These are phyloP conservation scores for Eucalyptus camaldulensis DNA, from an alignment of 345 rosid species.

Conservation along the genomic window DNA sequence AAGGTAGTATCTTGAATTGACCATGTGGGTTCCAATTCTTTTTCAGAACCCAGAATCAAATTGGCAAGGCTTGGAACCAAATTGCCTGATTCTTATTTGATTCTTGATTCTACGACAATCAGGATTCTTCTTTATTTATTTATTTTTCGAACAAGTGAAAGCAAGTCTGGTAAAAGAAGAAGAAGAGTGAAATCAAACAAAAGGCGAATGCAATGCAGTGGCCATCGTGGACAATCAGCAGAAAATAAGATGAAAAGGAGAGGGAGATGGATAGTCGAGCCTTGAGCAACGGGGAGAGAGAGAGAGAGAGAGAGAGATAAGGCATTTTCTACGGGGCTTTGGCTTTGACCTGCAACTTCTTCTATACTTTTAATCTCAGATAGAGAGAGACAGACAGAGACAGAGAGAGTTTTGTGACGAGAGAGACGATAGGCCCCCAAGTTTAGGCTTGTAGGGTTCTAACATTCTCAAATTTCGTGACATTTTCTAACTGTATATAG, in stretches of 20 bases:
- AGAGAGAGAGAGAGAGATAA: background rate
- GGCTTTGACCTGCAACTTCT: background rate
- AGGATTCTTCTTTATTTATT: background rate
- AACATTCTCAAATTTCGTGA: background rate
- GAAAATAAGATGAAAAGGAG: background rate
- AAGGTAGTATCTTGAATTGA: background rate
- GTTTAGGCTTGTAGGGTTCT: background rate
- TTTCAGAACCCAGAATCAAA: background rate
- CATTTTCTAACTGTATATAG: background rate
- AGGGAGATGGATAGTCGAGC: background rate
- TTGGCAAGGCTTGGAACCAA: background rate
- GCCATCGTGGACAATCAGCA: background rate
- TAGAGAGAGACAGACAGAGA: too few relatives aligned
- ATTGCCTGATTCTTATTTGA: background rate
- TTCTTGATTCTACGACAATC: background rate
- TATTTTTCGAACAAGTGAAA: background rate
- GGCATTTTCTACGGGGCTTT: background rate
- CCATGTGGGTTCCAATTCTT: background rate
- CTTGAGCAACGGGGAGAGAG: background rate
- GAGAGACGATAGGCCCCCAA: background rate
- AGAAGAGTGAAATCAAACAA: background rate
- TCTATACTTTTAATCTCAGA: background rate
- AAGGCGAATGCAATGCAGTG: background rate
- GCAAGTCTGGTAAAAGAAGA: background rate
- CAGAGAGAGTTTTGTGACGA: background rate